phyloP scores from a whole-genome alignment of 257 asterid genomes.

The Solanum okadae region DNA sequence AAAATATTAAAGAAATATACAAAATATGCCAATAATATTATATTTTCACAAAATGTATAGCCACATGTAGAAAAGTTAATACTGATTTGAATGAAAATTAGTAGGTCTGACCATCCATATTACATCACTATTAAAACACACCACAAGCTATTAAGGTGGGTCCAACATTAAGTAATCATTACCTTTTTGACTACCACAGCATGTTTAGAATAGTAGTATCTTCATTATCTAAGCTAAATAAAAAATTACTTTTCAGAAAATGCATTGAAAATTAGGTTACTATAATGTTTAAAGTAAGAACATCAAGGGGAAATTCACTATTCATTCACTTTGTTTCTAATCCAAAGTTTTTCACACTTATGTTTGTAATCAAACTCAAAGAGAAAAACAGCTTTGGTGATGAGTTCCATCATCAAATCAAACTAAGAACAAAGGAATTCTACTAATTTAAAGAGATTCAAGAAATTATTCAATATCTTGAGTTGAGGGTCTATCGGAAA shows the following conservation, averaged over 20 bases:
- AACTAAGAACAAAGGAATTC: neutral
- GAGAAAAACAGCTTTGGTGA: neutral
- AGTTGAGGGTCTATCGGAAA: neutral
- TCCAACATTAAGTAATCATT: neutral
- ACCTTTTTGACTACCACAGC: neutral
- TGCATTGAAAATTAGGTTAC: neutral
- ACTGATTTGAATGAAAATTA: neutral
- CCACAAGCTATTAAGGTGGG: neutral
- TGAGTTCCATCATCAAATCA: neutral
- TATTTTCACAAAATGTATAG: neutral
- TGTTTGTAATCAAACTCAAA: neutral
- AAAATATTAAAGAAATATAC: neutral
- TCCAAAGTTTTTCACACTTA: neutral
- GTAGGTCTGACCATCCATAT: neutral
- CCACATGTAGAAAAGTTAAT: neutral
- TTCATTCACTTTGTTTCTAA: neutral
- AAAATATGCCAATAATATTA: neutral
- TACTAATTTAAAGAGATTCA: neutral
- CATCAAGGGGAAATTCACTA: neutral
- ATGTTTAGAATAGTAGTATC: neutral
- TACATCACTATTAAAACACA: neutral
- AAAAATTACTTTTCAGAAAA: neutral
- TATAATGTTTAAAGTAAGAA: neutral
- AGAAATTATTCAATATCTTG: neutral
- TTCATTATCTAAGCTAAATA: neutral